Evolutionary conservation across 805 yeast species (phyloP), one percentile per base, ranked within the genome.

Genomic region (Torulaspora franciscae): DNA sequence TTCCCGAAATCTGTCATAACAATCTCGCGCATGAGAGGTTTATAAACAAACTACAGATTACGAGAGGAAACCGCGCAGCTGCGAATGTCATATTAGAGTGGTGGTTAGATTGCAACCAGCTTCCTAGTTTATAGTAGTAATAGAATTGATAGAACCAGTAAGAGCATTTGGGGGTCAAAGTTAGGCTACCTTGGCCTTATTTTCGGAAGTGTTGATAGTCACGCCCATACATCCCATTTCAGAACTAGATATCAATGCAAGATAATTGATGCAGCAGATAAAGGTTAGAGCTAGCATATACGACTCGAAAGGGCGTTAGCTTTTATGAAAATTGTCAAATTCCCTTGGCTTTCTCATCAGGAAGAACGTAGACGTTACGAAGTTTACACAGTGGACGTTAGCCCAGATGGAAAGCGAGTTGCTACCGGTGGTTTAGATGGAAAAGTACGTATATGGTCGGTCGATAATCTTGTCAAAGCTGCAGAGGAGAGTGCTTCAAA

Each of bases 361-460:
- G 97, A 88, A 62, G 96, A 88, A 58, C 80, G 80, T 54, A 75
- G 86, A 48, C 79, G 78, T 53, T 81, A 81, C 57, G 98, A 91
- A 59, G 84, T 95, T 11, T 93, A 89, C 61, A 80, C 97, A 1
- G 76, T 90, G 4, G 80, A 81, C 44, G 82, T 86, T 3, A 83
- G 86, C 50, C 79, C 87, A 0, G 95, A 88, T 66, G 96, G 96
- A 1, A 64, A 80, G 37, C 69, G 96, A 45, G 63, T 91, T 22
- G 99, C 97, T 1, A 83, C 97, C 1, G 99, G 98, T 13, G 99
- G 98, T 1, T 67, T 85, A 32, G 91, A 91, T 66, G 96, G 98
- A 0, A 88, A 87, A 55, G 88, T 93, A 35, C 77, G 91, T 50
- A 84, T 91, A 37, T 91, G 99, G 99, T 80, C 83, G 9, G 69